Percentiles rank a stretch among this genome's conserved stretches.
Evolutionary conservation across 148 eudicot species (phyloP).

Genomic region (Oxyria digyna): DNA sequence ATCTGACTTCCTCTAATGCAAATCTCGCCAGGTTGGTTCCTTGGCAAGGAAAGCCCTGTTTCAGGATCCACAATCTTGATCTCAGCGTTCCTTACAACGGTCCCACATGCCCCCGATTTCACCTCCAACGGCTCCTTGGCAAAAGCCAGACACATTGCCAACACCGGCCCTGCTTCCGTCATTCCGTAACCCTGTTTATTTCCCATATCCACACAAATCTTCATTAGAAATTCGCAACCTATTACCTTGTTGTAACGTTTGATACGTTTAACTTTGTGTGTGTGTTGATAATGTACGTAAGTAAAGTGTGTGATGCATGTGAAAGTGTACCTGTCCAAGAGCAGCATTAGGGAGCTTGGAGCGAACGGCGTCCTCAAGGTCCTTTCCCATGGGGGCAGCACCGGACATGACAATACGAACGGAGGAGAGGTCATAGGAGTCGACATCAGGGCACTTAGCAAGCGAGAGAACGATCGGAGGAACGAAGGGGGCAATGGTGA

Average conservation of each 20-base stretch:
- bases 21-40: constrained; percentile 73
- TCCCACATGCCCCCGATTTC: constrained; percentile 83
- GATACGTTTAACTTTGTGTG: too few species aligned
- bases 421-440: constrained; percentile 51
- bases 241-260: too few species aligned
- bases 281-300: too few species aligned
- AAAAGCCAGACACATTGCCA: constrained; percentile 66
- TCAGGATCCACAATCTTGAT: constrained; percentile 77
- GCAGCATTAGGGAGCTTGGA: constrained; percentile 63
- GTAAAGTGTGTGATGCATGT: neutral
- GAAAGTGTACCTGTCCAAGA: constrained; percentile 73
- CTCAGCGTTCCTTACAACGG: constrained; percentile 75
- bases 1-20: constrained; percentile 80
- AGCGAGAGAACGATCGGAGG: constrained; percentile 75
- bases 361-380: constrained; percentile 57
- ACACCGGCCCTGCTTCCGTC: constrained; percentile 94
- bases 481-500: constrained; percentile 72
- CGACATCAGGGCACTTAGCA: constrained; percentile 58
- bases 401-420: constrained; percentile 60
- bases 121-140: constrained; percentile 63
- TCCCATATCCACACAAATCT: neutral
- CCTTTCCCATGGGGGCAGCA: constrained; percentile 87
- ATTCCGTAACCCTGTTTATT: constrained; percentile 68
- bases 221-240: neutral
- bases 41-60: constrained; percentile 36